These are phyloP conservation scores for Thelonectria rubi DNA, from an alignment of 2,329 filamentous ascomycete genomes.

Conservation along the genomic window DNA sequence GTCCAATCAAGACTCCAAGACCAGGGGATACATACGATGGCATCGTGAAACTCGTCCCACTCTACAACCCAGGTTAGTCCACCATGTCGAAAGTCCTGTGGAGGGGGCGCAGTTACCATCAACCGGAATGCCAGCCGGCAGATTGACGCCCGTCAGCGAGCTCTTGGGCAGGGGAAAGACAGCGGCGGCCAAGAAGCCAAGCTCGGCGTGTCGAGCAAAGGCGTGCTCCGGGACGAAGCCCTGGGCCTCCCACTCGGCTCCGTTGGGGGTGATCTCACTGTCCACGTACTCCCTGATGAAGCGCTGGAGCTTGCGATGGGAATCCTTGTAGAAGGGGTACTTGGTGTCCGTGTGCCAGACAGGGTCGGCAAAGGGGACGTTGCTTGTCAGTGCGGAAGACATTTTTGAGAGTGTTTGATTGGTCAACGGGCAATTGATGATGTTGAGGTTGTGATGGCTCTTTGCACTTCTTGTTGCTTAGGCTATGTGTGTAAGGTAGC, in stretches of 20 bases:
- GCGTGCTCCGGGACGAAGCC: slow-evolving; percentile 9
- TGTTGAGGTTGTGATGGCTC: not conserved
- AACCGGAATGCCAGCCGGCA: slow-evolving; percentile 7
- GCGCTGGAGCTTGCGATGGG: slow-evolving; percentile 4
- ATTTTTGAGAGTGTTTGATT: not conserved
- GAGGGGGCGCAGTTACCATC: not conserved
- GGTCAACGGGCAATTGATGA: not conserved
- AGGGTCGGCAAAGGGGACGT: slow-evolving; percentile 16
- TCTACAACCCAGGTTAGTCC: not conserved
- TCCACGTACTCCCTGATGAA: slow-evolving; percentile 12
- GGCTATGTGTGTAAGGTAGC: not conserved
- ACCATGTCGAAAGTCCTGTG: not conserved
- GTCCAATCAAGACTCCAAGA: not conserved
- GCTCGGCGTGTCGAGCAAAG: slow-evolving; percentile 7
- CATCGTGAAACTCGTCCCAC: slow-evolving; percentile 15
- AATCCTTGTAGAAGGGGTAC: slow-evolving; percentile 8
- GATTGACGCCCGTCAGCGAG: slow-evolving; percentile 4
- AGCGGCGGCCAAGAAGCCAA: slow-evolving; percentile 10
- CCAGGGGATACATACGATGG: not conserved
- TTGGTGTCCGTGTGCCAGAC: not conserved
- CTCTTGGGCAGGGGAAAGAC: slow-evolving; percentile 13
- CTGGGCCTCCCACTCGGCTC: slow-evolving; percentile 8
- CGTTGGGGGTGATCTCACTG: slow-evolving; percentile 4
- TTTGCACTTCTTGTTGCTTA: not conserved
- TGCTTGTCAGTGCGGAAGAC: slow-evolving; percentile 1